phyloP scores from a whole-genome alignment of 495 filamentous ascomycete genomes.

The Penicillium bovifimosum region DNA sequence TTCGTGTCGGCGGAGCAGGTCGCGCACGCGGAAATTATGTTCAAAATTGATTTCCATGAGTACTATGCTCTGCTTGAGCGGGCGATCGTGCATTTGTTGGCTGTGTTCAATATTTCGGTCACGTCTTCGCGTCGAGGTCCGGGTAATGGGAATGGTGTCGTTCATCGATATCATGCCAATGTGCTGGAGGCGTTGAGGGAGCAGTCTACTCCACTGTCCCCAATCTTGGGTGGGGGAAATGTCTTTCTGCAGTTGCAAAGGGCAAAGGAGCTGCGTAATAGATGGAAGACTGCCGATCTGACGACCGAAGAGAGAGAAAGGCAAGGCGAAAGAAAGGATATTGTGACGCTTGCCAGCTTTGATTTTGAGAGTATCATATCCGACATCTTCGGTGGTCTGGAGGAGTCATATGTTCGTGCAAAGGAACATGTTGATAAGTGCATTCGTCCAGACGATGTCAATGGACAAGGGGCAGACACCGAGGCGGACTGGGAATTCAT shows the following conservation, averaged over 20 bases:
- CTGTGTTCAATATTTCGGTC: conserved; percentile 49
- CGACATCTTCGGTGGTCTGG: conserved; percentile 35
- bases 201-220: conserved; percentile 44
- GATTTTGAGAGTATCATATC: conserved; percentile 51
- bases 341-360: conserved; percentile 44
- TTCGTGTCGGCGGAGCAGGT: conserved; percentile 13
- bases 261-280: conserved; percentile 61
- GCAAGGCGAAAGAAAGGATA: conserved; percentile 11
- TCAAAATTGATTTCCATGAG: conserved; percentile 67
- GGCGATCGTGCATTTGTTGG: conserved; percentile 55
- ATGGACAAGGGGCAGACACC: conserved; percentile 13
- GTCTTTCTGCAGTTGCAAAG: conserved; percentile 44
- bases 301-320: conserved; percentile 31
- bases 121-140: conserved; percentile 10
- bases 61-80: conserved; percentile 64
- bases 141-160: conserved; percentile 8
- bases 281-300: conserved; percentile 57
- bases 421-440: conserved; percentile 24
- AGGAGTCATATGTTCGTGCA: conserved; percentile 29
- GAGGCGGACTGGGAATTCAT: conserved; percentile 54
- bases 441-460: not conserved
- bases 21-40: conserved; percentile 53
- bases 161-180: conserved; percentile 60
- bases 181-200: conserved; percentile 52
- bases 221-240: conserved; percentile 43